Percentiles rank a stretch among this genome's conserved stretches.
phyloP scores from a whole-genome alignment of 805 yeast species.

The Yarrowia osloensis region DNA sequence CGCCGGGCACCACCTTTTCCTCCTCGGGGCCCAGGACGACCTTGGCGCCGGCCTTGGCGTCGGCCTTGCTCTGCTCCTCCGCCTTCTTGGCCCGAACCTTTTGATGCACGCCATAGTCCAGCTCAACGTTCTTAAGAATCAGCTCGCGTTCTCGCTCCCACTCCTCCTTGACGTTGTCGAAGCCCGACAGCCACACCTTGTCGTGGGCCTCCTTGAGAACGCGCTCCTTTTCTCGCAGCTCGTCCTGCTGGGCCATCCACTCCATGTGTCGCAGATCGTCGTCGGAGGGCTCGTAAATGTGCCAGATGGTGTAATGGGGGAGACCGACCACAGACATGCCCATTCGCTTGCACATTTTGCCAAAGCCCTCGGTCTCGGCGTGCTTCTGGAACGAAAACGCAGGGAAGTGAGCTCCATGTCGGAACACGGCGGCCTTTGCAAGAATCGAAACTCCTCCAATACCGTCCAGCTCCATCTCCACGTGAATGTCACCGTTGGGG shows the following conservation, averaged over 20 bases:
- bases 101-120: conserved; percentile 28
- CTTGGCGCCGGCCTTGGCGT: conserved; percentile 28
- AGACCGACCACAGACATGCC: conserved; percentile 84
- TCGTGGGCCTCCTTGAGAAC: conserved; percentile 43
- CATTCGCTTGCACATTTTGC: conserved; percentile 85
- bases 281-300: conserved; percentile 90
- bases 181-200: conserved; percentile 68
- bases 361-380: conserved; percentile 98
- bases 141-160: conserved; percentile 74
- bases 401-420: conserved; percentile 90
- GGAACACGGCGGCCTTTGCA: conserved; percentile 82
- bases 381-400: conserved; percentile 95
- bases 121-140: conserved; percentile 75
- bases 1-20: conserved; percentile 12
- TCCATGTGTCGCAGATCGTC: conserved; percentile 81
- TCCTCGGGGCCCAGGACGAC: neutral
- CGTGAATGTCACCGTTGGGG: conserved; percentile 85
- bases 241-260: conserved; percentile 49
- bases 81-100: conserved; percentile 33
- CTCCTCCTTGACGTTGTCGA: conserved; percentile 67
- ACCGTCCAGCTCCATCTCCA: conserved; percentile 91
- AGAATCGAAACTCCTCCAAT: conserved; percentile 96
- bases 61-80: conserved; percentile 34
- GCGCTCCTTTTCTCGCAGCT: conserved; percentile 44
- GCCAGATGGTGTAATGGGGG: conserved; percentile 98